These are phyloP conservation scores for Kwoniella mangroviensis DNA, from an alignment of 768 basidiomycete species.

Conservation along the genomic window DNA sequence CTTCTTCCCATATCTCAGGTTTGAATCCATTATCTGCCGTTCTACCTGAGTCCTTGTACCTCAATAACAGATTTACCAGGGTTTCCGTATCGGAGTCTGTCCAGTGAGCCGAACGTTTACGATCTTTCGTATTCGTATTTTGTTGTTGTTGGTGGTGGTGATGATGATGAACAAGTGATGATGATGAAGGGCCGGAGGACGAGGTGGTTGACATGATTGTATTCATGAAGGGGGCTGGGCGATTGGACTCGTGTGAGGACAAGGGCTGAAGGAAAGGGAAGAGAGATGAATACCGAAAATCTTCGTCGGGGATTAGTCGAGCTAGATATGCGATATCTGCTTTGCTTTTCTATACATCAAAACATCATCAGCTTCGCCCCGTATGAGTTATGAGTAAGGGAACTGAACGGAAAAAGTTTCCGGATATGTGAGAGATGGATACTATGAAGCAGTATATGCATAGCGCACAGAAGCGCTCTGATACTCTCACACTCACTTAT, in stretches of 20 bases:
- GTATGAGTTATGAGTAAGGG: too few species aligned
- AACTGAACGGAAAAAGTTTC: too few species aligned
- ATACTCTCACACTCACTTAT: neutral
- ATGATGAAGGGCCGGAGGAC: neutral
- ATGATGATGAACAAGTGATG: conserved; percentile 1
- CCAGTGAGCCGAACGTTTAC: conserved; percentile 49
- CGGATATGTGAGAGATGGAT: too few species aligned
- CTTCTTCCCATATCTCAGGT: conserved; percentile 45
- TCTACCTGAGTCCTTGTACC: conserved; percentile 40
- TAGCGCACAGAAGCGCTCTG: neutral
- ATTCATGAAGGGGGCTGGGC: neutral
- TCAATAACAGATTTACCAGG: conserved; percentile 35
- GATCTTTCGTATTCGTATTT: conserved; percentile 21
- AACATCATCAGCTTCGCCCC: too few species aligned
- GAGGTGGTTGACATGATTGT: conserved; percentile 28
- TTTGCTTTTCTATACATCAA: too few species aligned
- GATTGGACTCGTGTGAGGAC: too few species aligned
- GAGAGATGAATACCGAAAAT: too few species aligned
- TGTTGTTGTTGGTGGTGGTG: neutral
- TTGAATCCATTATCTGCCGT: conserved; percentile 50
- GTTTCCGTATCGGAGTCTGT: conserved; percentile 42
- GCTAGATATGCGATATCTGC: too few species aligned
- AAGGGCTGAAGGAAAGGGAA: too few species aligned
- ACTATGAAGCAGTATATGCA: neutral
- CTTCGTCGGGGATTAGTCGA: too few species aligned